Evolutionary conservation across 1,139 yeast genomes (phyloP).

Genomic region (Petasospora fabianii): DNA sequence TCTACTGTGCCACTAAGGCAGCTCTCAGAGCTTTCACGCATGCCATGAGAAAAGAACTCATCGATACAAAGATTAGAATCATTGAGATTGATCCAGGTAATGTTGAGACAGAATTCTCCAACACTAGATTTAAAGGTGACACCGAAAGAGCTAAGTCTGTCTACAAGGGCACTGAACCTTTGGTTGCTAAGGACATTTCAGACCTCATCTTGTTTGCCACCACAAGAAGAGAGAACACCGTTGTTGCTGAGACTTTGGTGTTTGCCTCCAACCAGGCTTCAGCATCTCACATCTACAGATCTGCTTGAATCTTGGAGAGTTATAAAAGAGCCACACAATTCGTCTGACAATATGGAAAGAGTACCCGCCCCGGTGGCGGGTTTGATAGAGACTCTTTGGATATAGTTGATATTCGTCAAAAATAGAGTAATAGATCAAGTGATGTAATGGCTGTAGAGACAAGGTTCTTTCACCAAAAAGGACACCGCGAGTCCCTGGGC

Average conservation of each 20-base stretch:
- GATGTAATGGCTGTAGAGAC: too few species aligned
- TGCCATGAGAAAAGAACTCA: constrained; percentile 65
- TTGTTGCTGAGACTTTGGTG: constrained; percentile 66
- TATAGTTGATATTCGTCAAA: too few species aligned
- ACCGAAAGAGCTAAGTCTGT: constrained; percentile 58
- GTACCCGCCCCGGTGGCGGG: too few species aligned
- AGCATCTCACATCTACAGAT: constrained; percentile 24
- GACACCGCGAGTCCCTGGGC: too few species aligned
- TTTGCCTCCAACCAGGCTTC: constrained; percentile 67
- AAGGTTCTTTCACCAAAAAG: too few species aligned
- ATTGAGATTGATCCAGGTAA: constrained; percentile 79
- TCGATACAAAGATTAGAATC: constrained; percentile 61
- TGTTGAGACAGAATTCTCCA: constrained; percentile 74
- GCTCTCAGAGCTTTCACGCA: constrained; percentile 66
- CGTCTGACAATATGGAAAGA: neutral
- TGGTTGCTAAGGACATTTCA: constrained; percentile 67
- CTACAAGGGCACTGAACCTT: constrained; percentile 65
- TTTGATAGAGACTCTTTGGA: too few species aligned
- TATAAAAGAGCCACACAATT: neutral
- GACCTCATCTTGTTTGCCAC: constrained; percentile 62
- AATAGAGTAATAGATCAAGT: too few species aligned
- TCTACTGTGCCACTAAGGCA: constrained; percentile 81
- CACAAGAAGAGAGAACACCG: constrained; percentile 65
- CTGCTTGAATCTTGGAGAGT: constrained; percentile 1
- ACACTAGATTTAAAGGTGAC: constrained; percentile 67